These are phyloP conservation scores for Ascomycota sp. DNA, from an alignment of 2,329 filamentous ascomycete genomes.

Conservation along the genomic window DNA sequence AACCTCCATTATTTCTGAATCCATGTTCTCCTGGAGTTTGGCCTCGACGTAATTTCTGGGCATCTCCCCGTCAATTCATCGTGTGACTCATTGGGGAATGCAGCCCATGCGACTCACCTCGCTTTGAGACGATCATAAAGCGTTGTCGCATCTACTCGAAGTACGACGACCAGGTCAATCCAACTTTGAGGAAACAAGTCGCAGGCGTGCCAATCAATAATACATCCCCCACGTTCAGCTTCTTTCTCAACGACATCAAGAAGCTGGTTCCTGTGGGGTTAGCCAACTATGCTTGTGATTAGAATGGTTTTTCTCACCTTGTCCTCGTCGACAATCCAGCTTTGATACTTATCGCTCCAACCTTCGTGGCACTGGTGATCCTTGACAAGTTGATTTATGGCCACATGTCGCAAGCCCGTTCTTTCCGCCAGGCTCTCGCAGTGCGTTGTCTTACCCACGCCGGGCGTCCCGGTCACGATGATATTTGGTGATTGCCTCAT, in stretches of 20 bases:
- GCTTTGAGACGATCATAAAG: slow-evolving; percentile 66
- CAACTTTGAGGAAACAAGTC: slow-evolving; percentile 82
- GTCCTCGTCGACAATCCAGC: slow-evolving; percentile 90
- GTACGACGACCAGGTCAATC: slow-evolving; percentile 85
- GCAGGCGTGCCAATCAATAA: slow-evolving; percentile 97
- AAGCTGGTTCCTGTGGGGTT: slow-evolving; percentile 24
- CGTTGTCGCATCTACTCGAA: slow-evolving; percentile 56
- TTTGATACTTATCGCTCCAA: slow-evolving; percentile 64
- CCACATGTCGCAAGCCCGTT: slow-evolving; percentile 59
- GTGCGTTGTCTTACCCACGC: slow-evolving; percentile 87
- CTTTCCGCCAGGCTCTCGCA: slow-evolving; percentile 58
- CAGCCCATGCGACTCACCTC: slow-evolving; percentile 24
- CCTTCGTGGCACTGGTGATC: slow-evolving; percentile 70
- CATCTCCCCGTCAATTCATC: not conserved
- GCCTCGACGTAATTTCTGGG: slow-evolving; percentile 54
- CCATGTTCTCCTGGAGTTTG: slow-evolving; percentile 88
- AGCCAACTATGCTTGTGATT: not conserved
- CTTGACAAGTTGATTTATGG: slow-evolving; percentile 80
- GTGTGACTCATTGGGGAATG: not conserved
- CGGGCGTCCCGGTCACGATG: slow-evolving; percentile 84
- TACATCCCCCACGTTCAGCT: slow-evolving; percentile 52
- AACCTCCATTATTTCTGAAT: slow-evolving; percentile 94
- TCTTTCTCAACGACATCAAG: slow-evolving; percentile 77
- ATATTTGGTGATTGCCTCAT: slow-evolving; percentile 53
- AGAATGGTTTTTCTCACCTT: slow-evolving; percentile 34